Conservation (phyloP, 1,284 basidiomycete species). For the Neonothopanus nambi region DNA sequence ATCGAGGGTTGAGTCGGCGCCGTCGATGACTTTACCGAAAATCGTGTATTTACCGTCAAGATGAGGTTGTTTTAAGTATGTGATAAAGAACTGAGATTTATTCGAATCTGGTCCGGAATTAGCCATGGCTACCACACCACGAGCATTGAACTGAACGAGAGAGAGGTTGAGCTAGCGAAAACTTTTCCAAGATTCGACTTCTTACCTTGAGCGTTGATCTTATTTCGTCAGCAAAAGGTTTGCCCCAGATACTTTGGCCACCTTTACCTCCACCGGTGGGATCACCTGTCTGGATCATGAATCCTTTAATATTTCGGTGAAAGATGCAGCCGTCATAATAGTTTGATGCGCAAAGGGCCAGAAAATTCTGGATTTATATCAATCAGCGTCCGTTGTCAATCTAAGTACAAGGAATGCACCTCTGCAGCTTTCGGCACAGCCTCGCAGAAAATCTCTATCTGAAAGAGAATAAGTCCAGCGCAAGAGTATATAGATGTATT, state of each 20-base stretch:
- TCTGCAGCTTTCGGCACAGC: constrained; percentile 93
- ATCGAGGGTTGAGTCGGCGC: constrained; percentile 86
- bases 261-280: constrained; percentile 81
- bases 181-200: not conserved
- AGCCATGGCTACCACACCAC: constrained; percentile 96
- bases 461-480: constrained; percentile 12
- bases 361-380: constrained; percentile 73
- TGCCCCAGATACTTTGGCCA: constrained; percentile 86
- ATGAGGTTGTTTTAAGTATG: constrained; percentile 89
- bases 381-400: not conserved
- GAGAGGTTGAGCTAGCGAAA: not conserved
- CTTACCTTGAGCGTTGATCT: constrained; percentile 87
- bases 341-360: constrained; percentile 89
- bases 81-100: constrained; percentile 95
- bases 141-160: constrained; percentile 77
- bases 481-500: not conserved
- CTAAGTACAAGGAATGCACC: constrained; percentile 16
- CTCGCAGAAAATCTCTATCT: constrained; percentile 98
- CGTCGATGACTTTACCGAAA: constrained; percentile 94
- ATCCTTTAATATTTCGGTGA: constrained; percentile 93
- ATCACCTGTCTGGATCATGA: constrained; percentile 94
- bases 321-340: constrained; percentile 88
- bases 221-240: constrained; percentile 87
- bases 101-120: constrained; percentile 93
- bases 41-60: constrained; percentile 95